These are phyloP conservation scores for Darksidea phi DNA, from an alignment of 495 filamentous ascomycete genomes.

Conservation along the genomic window DNA sequence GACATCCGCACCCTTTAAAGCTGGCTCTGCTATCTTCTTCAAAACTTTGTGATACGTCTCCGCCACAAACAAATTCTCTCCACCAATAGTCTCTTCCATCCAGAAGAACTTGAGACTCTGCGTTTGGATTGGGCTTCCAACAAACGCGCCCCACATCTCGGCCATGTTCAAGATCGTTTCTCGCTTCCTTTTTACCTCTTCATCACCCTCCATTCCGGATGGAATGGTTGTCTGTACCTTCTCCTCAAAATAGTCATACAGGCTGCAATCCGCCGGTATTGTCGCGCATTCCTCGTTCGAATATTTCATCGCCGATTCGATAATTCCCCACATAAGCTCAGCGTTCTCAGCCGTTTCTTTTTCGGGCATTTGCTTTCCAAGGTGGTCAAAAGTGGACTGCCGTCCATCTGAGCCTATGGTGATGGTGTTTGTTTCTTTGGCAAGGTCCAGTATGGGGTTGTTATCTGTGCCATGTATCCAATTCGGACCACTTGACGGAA, in stretches of 20 bases:
- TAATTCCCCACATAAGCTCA: slow-evolving; percentile 72
- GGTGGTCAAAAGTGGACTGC: slow-evolving; percentile 59
- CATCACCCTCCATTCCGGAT: slow-evolving; percentile 51
- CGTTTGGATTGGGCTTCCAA: slow-evolving; percentile 70
- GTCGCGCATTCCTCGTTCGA: slow-evolving; percentile 64
- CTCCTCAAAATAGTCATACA: slow-evolving; percentile 74
- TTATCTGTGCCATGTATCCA: slow-evolving; percentile 89
- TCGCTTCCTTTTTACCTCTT: slow-evolving; percentile 44
- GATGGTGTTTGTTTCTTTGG: slow-evolving; percentile 62
- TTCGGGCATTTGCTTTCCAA: slow-evolving; percentile 58
- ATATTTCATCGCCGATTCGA: slow-evolving; percentile 74
- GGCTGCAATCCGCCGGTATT: slow-evolving; percentile 65
- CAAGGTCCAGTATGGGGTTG: slow-evolving; percentile 82
- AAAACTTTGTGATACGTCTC: slow-evolving; percentile 82
- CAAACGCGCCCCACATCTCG: slow-evolving; percentile 82
- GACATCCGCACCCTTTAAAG: slow-evolving; percentile 61
- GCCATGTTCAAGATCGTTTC: slow-evolving; percentile 63
- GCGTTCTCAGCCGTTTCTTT: slow-evolving; percentile 55
- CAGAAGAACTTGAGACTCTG: slow-evolving; percentile 93
- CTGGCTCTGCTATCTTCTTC: slow-evolving; percentile 62
- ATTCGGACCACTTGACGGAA: slow-evolving; percentile 68
- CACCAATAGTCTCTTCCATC: slow-evolving; percentile 92
- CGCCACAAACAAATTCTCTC: slow-evolving; percentile 85
- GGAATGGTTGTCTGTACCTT: slow-evolving; percentile 50
- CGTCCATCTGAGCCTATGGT: slow-evolving; percentile 59